These are phyloP conservation scores for Talaromyces amestolkiae DNA, from an alignment of 2,329 filamentous ascomycete genomes.

Conservation along the genomic window DNA sequence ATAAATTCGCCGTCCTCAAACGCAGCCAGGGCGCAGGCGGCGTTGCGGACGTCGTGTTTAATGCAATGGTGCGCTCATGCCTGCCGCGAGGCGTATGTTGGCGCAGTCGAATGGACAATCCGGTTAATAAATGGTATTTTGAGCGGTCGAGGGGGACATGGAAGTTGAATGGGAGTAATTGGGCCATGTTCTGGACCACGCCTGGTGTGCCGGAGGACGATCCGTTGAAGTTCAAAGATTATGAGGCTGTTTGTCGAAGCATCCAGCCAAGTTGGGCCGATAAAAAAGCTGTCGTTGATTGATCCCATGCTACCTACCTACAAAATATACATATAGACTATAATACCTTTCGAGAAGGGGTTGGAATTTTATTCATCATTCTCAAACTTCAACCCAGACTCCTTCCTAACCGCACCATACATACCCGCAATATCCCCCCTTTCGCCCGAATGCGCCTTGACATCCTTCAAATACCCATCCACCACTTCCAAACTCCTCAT, in stretches of 20 bases:
- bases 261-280: slow-evolving; percentile 52
- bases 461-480: slow-evolving; percentile 65
- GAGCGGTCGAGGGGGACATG: slow-evolving; percentile 80
- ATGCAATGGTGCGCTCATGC: slow-evolving; percentile 85
- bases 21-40: slow-evolving; percentile 85
- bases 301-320: slow-evolving; percentile 5
- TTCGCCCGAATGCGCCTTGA: slow-evolving; percentile 67
- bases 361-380: slow-evolving; percentile 4
- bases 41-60: slow-evolving; percentile 94
- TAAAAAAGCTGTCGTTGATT: slow-evolving; percentile 55
- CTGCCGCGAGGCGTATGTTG: slow-evolving; percentile 89
- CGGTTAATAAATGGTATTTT: slow-evolving; percentile 99
- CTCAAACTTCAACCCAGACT: slow-evolving; percentile 58
- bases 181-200: slow-evolving; percentile 99
- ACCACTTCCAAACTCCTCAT: slow-evolving; percentile 65
- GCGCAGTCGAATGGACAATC: slow-evolving; percentile 85
- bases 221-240: slow-evolving; percentile 59
- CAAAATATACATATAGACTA: background rate
- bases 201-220: slow-evolving; percentile 57
- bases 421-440: slow-evolving; percentile 78
- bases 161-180: slow-evolving; percentile 77
- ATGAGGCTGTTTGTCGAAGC: slow-evolving; percentile 70
- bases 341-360: too few relatives aligned
- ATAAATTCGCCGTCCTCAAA: slow-evolving; percentile 94
- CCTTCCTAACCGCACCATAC: slow-evolving; percentile 74